Percentiles rank a stretch among this genome's conserved stretches.
Evolutionary conservation across 352 stramenopile species (phyloP).

Genomic region (Globisporangium echinulatum): DNA sequence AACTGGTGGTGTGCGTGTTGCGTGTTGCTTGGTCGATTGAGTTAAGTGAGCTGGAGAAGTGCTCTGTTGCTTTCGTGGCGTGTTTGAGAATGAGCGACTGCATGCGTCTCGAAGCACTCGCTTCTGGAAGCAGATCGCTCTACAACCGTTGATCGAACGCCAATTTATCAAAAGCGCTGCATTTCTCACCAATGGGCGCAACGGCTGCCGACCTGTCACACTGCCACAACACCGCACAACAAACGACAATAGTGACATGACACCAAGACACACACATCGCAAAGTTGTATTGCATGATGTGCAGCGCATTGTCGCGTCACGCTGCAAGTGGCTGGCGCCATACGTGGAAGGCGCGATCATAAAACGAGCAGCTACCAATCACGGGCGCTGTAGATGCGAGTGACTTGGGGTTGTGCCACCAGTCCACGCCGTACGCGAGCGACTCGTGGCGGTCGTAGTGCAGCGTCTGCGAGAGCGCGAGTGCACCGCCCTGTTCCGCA

Average conservation of each 20-base stretch:
- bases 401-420: conserved; percentile 46
- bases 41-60: not conserved
- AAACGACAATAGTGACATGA: too few species aligned
- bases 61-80: not conserved
- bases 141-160: too few species aligned
- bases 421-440: conserved; percentile 83
- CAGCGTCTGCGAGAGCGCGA: conserved; percentile 15
- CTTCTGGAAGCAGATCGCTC: too few species aligned
- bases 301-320: not conserved
- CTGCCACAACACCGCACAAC: too few species aligned
- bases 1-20: too few species aligned
- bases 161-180: too few species aligned
- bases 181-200: too few species aligned
- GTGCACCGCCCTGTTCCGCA: not conserved
- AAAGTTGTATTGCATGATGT: not conserved
- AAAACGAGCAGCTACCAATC: conserved; percentile 76
- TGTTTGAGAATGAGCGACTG: not conserved
- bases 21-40: not conserved
- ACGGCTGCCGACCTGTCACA: too few species aligned
- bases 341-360: conserved; percentile 71
- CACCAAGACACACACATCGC: too few species aligned
- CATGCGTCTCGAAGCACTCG: too few species aligned
- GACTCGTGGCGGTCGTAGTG: conserved; percentile 63
- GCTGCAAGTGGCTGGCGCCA: conserved; percentile 28
- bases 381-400: conserved; percentile 34